Percentiles rank a stretch among this genome's conserved stretches.
These are phyloP conservation scores for Kuraishia molischiana DNA, from an alignment of 805 yeast genomes.

Conservation along the genomic window DNA sequence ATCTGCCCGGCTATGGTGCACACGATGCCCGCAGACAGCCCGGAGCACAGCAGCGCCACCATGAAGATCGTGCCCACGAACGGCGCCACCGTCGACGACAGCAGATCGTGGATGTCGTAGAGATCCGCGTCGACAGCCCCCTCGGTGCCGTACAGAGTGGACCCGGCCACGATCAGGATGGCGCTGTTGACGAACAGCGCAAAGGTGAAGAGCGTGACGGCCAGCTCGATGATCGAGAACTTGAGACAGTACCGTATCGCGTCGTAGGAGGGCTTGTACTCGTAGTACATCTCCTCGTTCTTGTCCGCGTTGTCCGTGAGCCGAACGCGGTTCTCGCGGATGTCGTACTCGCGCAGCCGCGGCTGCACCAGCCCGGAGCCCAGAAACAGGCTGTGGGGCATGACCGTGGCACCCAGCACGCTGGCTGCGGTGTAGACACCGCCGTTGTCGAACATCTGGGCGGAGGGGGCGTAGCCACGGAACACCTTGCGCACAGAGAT, in stretches of 20 bases:
- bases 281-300: conserved; percentile 28
- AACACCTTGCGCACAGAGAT: conserved; percentile 20
- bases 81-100: conserved; percentile 48
- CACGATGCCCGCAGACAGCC: conserved; percentile 80
- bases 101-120: conserved; percentile 56
- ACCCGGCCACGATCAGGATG: conserved; percentile 67
- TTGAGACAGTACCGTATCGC: conserved; percentile 62
- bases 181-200: conserved; percentile 81
- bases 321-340: conserved; percentile 22
- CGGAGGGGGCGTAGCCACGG: conserved; percentile 34
- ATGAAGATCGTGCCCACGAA: conserved; percentile 75
- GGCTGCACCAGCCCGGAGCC: conserved; percentile 42
- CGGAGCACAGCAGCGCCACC: conserved; percentile 70
- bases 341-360: conserved; percentile 34
- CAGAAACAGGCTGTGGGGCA: conserved; percentile 40
- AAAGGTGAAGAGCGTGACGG: conserved; percentile 57
- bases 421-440: conserved; percentile 39
- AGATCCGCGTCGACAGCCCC: conserved; percentile 66
- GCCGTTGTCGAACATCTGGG: conserved; percentile 28
- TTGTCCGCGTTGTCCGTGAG: conserved; percentile 12
- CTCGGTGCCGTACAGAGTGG: conserved; percentile 57
- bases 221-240: conserved; percentile 59
- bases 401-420: conserved; percentile 39
- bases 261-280: conserved; percentile 54
- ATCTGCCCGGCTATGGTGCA: conserved; percentile 89